phyloP scores from a whole-genome alignment of 768 basidiomycete genomes.

The Candolleomyces efflorescens region DNA sequence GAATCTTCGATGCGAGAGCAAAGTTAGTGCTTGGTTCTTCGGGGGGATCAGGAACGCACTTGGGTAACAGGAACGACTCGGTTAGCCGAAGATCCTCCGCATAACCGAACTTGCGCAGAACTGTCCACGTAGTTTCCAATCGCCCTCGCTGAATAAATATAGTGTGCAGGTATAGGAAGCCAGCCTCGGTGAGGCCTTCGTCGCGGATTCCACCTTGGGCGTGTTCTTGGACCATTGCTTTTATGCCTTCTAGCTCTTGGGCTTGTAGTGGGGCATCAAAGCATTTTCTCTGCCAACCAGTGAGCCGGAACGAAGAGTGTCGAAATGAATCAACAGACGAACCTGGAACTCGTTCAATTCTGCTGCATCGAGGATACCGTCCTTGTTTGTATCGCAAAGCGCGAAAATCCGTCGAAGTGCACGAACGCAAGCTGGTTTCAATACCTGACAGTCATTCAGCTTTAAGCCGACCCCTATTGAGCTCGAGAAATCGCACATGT shows the following conservation, averaged over 20 bases:
- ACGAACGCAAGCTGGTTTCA: conserved; percentile 88
- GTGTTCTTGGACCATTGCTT: conserved; percentile 82
- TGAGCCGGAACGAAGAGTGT: conserved; percentile 6
- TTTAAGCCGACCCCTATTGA: conserved; percentile 2
- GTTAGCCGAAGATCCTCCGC: conserved; percentile 89
- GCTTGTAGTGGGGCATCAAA: conserved; percentile 90
- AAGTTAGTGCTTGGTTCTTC: background rate
- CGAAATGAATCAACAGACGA: conserved; percentile 11
- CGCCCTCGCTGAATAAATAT: conserved; percentile 95
- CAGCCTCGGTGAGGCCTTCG: conserved; percentile 84
- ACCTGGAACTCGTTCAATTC: conserved; percentile 99
- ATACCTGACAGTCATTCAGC: conserved; percentile 45
- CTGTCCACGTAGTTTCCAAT: conserved; percentile 97
- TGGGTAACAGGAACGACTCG: conserved; percentile 84
- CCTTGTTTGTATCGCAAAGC: conserved; percentile 92
- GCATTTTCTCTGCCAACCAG: conserved; percentile 71
- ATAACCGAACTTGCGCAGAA: conserved; percentile 92
- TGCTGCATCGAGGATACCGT: conserved; percentile 82
- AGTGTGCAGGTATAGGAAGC: conserved; percentile 93
- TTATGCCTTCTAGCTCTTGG: conserved; percentile 96
- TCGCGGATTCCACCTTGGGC: conserved; percentile 71
- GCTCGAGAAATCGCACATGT: conserved; percentile 53
- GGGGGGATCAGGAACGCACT: conserved; percentile 47
- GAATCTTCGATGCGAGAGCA: conserved; percentile 48
- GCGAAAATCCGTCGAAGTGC: conserved; percentile 95